phyloP scores from a whole-genome alignment of 2,329 filamentous ascomycete species.

The Aspergillus floridensis region DNA sequence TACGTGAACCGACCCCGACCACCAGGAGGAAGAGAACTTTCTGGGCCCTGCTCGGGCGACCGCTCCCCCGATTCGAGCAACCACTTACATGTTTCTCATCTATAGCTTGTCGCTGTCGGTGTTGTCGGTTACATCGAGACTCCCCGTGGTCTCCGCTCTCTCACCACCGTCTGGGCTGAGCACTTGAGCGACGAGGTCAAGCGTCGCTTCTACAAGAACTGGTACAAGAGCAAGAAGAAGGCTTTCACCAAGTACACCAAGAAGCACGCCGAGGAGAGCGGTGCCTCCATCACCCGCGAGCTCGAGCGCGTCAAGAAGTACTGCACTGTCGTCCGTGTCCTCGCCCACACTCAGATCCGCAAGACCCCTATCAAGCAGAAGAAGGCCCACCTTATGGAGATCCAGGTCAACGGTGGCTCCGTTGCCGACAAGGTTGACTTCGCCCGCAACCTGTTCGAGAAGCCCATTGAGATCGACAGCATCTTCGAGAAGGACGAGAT shows the following conservation, averaged over 20 bases:
- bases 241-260: constrained; percentile 99
- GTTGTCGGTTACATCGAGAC: constrained; percentile 99
- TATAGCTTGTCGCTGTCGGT: constrained; percentile 98
- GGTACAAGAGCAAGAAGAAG: constrained; percentile 99
- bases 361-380: constrained; percentile 99
- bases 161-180: constrained; percentile 99
- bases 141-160: constrained; percentile 96
- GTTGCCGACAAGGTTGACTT: constrained; percentile 96
- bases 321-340: constrained; percentile 98
- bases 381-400: constrained; percentile 99
- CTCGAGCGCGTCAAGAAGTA: constrained; percentile 99
- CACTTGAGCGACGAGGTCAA: constrained; percentile 98
- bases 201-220: constrained; percentile 99
- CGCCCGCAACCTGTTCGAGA: constrained; percentile 95
- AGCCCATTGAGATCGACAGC: constrained; percentile 87
- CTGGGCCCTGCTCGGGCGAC: neutral
- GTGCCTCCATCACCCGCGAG: constrained; percentile 88
- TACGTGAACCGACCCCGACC: constrained; percentile 56
- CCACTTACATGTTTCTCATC: constrained; percentile 26
- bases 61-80: neutral
- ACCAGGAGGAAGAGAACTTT: neutral
- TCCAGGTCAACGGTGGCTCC: constrained; percentile 98
- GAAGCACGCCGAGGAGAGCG: constrained; percentile 95
- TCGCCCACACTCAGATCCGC: constrained; percentile 99
- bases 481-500: constrained; percentile 99